Evolutionary conservation across 306 rosid genomes (phyloP).

Genomic region (Nissolia schottii): DNA sequence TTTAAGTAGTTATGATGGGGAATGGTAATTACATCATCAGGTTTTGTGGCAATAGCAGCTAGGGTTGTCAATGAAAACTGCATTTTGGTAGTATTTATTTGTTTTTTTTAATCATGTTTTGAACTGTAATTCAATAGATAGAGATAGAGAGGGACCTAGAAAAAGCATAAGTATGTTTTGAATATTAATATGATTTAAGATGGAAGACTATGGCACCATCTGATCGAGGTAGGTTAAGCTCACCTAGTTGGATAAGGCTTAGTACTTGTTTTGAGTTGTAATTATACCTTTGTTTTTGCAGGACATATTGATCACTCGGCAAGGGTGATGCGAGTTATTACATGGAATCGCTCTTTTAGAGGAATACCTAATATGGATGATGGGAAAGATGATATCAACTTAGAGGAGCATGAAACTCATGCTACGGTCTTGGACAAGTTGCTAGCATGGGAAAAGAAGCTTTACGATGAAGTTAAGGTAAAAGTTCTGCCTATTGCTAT

Average conservation of each 20-base stretch:
- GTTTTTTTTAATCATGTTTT: no score
- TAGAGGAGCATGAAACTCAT: conserved; percentile 85
- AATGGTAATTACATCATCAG: not conserved
- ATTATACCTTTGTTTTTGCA: conserved; percentile 12
- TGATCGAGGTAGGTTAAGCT: no score
- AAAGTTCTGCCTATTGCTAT: not conserved
- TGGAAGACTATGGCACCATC: no score
- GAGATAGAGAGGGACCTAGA: no score
- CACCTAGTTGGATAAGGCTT: no score
- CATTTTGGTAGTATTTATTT: not conserved
- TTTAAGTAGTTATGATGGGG: not conserved
- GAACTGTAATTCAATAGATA: no score
- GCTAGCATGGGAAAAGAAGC: conserved; percentile 98
- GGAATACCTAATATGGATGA: conserved; percentile 53
- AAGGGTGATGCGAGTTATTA: conserved; percentile 86
- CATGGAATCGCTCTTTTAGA: conserved; percentile 89
- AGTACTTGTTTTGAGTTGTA: conserved; percentile 3
- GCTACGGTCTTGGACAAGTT: conserved; percentile 90
- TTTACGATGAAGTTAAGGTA: conserved; percentile 96
- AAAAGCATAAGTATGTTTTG: no score
- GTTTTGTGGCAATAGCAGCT: not conserved
- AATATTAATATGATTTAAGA: no score
- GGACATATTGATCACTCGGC: conserved; percentile 97
- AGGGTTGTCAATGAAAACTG: not conserved
- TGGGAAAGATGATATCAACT: conserved; percentile 68